Evolutionary conservation across 2,329 filamentous ascomycete genomes (phyloP), one percentile per base, ranked within the genome.

Genomic region (Xylariaceae sp.): DNA sequence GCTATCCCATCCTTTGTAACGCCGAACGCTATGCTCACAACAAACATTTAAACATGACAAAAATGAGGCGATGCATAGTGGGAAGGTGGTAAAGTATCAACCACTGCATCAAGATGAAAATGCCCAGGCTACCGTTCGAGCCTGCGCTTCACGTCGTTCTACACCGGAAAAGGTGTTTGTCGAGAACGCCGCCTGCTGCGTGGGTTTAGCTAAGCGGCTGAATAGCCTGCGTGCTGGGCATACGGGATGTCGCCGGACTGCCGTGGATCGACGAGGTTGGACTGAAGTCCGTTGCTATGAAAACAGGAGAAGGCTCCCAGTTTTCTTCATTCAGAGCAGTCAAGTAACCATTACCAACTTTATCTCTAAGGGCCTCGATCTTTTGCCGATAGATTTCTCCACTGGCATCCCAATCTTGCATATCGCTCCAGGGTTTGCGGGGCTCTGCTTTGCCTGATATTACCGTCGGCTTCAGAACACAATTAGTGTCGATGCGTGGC

Each of bases 321-420:
- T 72, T 76, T 66, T 94, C 88, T 61, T 96, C 91, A 52, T 87
- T 87, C 44, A 97, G 75, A 12, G 88, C 89, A 55, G 85, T 91
- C 36, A 99, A 78, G 79, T 95, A 99, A 35, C 85, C 87, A 60
- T 85, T 89, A 31, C 91, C 91, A 57, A 96, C 85, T 62, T 92
- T 89, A 62, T 86, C 86, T 53, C 90, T 86, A 47, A 96, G 72
- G 3, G 87, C 84, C 68, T 96, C 90, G 47, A 97, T 86, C 68
- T 94, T 94, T 66, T 88, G 88, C 49, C 87, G 83, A 68, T 96
- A 97, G 7, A 89, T 74, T 62, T 94, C 89, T 47, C 87, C 86
- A 51, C 82, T 81, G 39, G 81, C 72, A 52, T 83, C 82, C 80
- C 85, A 89, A 51, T 86, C 78, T 41, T 75, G 71, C 5, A 71